These are phyloP conservation scores for Phytophthora sp. DNA, from an alignment of 352 stramenopile genomes.

Conservation along the genomic window DNA sequence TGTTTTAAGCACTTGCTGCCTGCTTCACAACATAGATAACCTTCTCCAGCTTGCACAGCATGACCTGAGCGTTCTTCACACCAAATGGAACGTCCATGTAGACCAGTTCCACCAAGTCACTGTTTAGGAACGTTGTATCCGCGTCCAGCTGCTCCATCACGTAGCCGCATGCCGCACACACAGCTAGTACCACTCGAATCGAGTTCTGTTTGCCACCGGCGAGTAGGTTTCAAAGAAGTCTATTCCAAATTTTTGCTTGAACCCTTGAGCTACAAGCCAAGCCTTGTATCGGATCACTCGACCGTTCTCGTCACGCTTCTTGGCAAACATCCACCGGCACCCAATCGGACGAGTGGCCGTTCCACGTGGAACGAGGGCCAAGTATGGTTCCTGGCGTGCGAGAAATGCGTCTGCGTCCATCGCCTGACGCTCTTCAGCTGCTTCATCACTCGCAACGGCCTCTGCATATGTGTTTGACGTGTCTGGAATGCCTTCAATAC, in stretches of 20 bases:
- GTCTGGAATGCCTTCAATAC: no score
- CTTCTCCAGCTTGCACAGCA: background rate
- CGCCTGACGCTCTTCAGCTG: background rate
- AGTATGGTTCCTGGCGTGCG: background rate
- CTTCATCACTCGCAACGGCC: background rate
- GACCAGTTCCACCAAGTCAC: background rate
- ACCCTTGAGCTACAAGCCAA: no score
- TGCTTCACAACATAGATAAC: background rate
- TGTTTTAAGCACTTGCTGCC: background rate
- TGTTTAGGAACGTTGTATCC: background rate
- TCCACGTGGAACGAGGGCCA: background rate
- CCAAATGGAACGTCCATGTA: background rate
- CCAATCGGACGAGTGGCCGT: background rate
- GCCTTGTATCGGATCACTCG: background rate
- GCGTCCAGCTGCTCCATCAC: background rate
- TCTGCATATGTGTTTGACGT: background rate
- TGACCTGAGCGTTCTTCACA: background rate
- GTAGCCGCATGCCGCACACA: no score
- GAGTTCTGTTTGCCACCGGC: background rate
- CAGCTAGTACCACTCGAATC: background rate
- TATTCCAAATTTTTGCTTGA: no score
- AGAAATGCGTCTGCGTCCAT: background rate
- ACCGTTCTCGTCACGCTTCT: conserved; percentile 1
- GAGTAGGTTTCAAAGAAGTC: no score
- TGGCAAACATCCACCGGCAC: background rate